Evolutionary conservation across 148 eudicot species (phyloP).

Genomic region (Nyssa sinensis): DNA sequence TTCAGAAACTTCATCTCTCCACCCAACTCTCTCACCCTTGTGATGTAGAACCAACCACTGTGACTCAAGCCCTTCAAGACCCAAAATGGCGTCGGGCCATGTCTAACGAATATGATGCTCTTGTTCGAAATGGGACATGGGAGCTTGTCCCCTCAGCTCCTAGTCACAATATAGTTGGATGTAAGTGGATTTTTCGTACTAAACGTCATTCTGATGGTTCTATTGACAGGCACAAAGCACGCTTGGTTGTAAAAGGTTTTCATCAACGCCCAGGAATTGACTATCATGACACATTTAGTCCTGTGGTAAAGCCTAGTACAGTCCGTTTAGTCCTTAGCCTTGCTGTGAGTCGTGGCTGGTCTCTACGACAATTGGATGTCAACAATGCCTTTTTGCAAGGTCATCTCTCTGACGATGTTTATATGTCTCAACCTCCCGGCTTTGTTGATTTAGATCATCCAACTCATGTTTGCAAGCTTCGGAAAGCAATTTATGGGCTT

Average conservation of each 20-base stretch:
- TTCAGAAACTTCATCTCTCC: too few relatives aligned
- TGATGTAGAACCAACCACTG: neutral
- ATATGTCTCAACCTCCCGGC: slow-evolving; percentile 13
- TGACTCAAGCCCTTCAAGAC: neutral
- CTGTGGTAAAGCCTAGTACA: neutral
- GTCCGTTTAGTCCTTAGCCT: too few relatives aligned
- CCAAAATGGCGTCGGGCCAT: too few relatives aligned
- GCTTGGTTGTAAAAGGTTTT: too few relatives aligned
- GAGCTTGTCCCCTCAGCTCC: neutral
- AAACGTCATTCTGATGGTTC: slow-evolving; percentile 20
- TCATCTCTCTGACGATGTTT: neutral
- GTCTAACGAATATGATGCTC: slow-evolving; percentile 13
- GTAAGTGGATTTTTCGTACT: slow-evolving; percentile 17
- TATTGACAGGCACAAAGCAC: slow-evolving; percentile 7
- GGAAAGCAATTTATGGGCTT: too few relatives aligned
- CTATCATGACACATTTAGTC: slow-evolving; percentile 3
- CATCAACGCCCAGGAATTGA: slow-evolving; percentile 6
- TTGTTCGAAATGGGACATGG: slow-evolving; percentile 4
- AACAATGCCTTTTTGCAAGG: too few relatives aligned
- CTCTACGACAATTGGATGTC: too few relatives aligned
- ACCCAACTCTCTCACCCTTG: neutral
- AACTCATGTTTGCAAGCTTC: too few relatives aligned
- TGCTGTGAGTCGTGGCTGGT: too few relatives aligned
- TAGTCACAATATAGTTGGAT: neutral
- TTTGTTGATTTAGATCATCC: neutral